Percentiles rank a stretch among this genome's conserved stretches.
phyloP scores from a whole-genome alignment of 352 stramenopile species.

The Globisporangium cylindrosporum region DNA sequence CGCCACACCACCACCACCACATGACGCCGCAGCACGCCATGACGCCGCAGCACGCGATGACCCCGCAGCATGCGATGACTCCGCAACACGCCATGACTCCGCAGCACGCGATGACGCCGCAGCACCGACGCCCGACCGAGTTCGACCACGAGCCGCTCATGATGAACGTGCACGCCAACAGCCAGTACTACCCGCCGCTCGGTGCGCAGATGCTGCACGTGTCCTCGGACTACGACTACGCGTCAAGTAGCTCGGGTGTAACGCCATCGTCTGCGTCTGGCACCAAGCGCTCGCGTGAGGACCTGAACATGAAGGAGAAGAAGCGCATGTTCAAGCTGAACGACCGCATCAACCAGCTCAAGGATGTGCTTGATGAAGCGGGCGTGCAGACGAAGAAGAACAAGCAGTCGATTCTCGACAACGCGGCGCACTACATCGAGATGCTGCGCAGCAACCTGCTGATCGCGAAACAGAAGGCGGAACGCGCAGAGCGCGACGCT shows the following conservation, averaged over 20 bases:
- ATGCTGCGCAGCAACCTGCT: conserved; percentile 61
- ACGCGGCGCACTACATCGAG: conserved; percentile 64
- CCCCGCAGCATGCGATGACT: conserved; percentile 41
- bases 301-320: conserved; percentile 86
- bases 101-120: conserved; percentile 42
- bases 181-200: conserved; percentile 50
- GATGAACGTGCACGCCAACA: conserved; percentile 41
- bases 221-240: conserved; percentile 56
- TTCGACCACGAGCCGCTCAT: conserved; percentile 61
- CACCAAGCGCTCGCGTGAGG: conserved; percentile 68
- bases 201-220: conserved; percentile 53
- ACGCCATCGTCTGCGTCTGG: conserved; percentile 32
- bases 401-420: conserved; percentile 76
- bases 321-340: conserved; percentile 90
- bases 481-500: conserved; percentile 50
- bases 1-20: conserved; percentile 29
- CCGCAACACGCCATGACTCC: conserved; percentile 40
- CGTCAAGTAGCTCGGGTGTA: conserved; percentile 29
- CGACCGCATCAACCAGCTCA: conserved; percentile 79
- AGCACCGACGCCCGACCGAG: conserved; percentile 32
- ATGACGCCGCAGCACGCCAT: conserved; percentile 42
- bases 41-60: conserved; percentile 37
- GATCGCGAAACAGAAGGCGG: conserved; percentile 58
- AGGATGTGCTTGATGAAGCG: conserved; percentile 56
- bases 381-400: conserved; percentile 80